phyloP scores from a whole-genome alignment of 2,329 filamentous ascomycete species.

The Colletotrichum sp. region DNA sequence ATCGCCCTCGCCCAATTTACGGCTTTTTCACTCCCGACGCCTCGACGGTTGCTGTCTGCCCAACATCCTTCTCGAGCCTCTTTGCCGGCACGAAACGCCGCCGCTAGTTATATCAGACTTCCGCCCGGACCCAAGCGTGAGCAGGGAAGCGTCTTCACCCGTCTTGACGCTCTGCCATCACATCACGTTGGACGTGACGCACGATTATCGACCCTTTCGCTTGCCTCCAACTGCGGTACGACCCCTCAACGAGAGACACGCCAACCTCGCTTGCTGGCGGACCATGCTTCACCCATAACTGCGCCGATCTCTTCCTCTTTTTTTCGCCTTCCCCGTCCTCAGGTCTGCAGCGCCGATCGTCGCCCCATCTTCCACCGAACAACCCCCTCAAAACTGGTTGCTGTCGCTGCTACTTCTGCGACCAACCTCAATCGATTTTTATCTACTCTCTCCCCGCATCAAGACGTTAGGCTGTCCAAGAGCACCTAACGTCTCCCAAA shows the following conservation, averaged over 20 bases:
- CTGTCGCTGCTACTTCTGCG: background rate
- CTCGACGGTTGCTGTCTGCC: background rate
- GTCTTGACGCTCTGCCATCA: background rate
- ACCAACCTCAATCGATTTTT: background rate
- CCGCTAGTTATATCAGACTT: background rate
- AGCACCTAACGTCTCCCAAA: constrained; percentile 32
- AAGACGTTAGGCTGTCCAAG: constrained; percentile 32
- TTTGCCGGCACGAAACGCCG: background rate
- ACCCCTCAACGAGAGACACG: background rate
- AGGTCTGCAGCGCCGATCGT: constrained; percentile 10
- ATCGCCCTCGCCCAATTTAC: constrained; percentile 12
- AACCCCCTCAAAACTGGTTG: constrained; percentile 2
- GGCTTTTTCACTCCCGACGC: background rate
- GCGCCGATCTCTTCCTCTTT: constrained; percentile 10
- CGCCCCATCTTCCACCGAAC: constrained; percentile 3
- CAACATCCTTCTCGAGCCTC: background rate
- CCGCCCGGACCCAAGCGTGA: background rate
- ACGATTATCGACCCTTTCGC: background rate
- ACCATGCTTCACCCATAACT: constrained; percentile 20
- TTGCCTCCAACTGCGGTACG: background rate
- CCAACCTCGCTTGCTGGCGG: constrained; percentile 6
- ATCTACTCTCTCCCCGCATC: background rate
- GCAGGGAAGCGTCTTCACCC: background rate
- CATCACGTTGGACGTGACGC: background rate
- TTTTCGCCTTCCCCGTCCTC: constrained; percentile 33